Percentiles rank a stretch among this genome's conserved stretches.
These are phyloP conservation scores for Vararia minispora DNA, from an alignment of 768 basidiomycete species.

Conservation along the genomic window DNA sequence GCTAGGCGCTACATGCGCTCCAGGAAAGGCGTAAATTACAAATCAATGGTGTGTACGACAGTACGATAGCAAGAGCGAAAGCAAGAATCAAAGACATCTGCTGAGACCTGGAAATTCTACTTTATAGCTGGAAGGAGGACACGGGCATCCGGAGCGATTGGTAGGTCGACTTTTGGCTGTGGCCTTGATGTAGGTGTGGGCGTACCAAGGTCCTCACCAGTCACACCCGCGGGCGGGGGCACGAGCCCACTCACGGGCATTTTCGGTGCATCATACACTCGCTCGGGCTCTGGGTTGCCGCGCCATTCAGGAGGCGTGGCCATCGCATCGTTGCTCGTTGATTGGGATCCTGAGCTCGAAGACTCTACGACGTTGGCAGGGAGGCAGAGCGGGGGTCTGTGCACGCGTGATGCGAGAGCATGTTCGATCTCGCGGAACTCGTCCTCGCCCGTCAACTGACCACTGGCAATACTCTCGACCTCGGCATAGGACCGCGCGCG, in stretches of 20 bases:
- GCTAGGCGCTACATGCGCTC: no score
- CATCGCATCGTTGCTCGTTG: not conserved
- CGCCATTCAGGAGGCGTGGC: constrained; percentile 13
- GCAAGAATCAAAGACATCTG: no score
- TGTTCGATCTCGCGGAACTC: constrained; percentile 12
- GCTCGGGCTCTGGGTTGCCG: constrained; percentile 12
- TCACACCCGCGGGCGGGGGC: constrained; percentile 9
- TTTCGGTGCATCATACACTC: constrained; percentile 9
- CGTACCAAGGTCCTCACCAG: constrained; percentile 10
- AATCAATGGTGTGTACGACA: no score
- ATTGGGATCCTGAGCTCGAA: not conserved
- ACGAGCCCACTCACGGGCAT: constrained; percentile 11
- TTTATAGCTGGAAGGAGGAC: no score
- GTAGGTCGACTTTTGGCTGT: no score
- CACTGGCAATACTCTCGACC: constrained; percentile 10
- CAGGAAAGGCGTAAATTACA: no score
- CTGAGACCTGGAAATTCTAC: no score
- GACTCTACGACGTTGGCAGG: constrained; percentile 1
- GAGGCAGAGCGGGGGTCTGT: constrained; percentile 2
- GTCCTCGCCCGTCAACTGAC: constrained; percentile 14
- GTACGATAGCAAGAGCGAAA: no score
- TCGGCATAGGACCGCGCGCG: constrained; percentile 45
- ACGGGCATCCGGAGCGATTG: no score
- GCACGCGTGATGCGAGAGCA: constrained; percentile 8
- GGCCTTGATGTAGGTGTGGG: constrained; percentile 9